Percentiles rank a stretch among this genome's conserved stretches.
phyloP scores from a whole-genome alignment of 2,329 filamentous ascomycete species.

The Ceratocystis colombiana region DNA sequence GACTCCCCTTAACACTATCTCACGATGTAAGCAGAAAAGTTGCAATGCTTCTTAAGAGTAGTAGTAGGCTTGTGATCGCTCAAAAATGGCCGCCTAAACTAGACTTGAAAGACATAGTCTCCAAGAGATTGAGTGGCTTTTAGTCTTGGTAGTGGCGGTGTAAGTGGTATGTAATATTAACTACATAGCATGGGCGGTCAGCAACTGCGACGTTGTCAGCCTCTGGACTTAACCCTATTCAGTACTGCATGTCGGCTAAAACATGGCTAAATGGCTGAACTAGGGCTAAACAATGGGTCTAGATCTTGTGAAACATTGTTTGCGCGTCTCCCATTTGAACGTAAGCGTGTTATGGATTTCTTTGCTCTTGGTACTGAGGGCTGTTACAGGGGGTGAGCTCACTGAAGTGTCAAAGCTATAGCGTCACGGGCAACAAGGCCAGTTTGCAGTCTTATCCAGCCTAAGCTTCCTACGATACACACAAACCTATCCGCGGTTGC shows the following conservation, averaged over 20 bases:
- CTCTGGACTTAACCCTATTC: not conserved
- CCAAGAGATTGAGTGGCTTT: not conserved
- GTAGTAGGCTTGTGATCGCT: not conserved
- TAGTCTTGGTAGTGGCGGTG: not conserved
- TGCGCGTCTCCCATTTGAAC: not conserved
- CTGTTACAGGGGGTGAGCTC: constrained; percentile 2
- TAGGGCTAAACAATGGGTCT: too few species aligned
- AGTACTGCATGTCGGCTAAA: not conserved
- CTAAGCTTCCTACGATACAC: not conserved
- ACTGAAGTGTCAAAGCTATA: constrained; percentile 5
- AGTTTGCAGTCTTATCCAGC: constrained; percentile 7
- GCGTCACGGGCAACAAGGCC: constrained; percentile 7
- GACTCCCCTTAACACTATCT: not conserved
- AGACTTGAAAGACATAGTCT: not conserved
- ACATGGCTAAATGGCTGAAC: not conserved
- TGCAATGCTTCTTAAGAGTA: not conserved
- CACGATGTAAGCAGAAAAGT: not conserved
- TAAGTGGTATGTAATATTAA: not conserved
- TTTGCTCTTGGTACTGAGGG: not conserved
- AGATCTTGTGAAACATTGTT: not conserved
- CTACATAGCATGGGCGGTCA: not conserved
- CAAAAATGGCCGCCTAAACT: not conserved
- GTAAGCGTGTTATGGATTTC: not conserved
- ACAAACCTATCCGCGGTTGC: not conserved
- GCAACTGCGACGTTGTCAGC: not conserved